Evolutionary conservation across 345 rosid genomes (phyloP), one percentile per base, ranked within the genome.

Genomic region (Barbarea vulgaris): DNA sequence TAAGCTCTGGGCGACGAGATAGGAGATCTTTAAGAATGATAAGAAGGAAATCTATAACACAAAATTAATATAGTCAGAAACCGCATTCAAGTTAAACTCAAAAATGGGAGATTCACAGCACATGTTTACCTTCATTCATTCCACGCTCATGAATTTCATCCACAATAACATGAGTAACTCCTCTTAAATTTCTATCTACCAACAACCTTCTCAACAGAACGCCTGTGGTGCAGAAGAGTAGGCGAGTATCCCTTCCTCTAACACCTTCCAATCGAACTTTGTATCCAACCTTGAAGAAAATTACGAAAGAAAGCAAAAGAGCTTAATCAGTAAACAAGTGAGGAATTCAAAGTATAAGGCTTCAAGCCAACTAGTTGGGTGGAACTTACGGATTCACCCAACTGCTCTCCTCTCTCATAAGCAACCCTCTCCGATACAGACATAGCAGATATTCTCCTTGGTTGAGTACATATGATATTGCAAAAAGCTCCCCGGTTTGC

Each of bases 81-180:
- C 42, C 58, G 41, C 39, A 75, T 47, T 78, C 64, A 70, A 66
- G 15, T 19, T 52, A 73, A 68, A 54, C 71, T 64, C 37, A 67
- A 50, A 76, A 70, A 4, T 21, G 52, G 60, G 70, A 73, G 58
- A 57, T 59, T 13, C 65, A 24, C 27, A 61, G 68, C 66, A 64
- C 12, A 70, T 74, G 19, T 74, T 75, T 87, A 89, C 98, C 98
- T 80, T 91, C 98, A 78, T 88, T 89, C 94, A 93, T 91, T 83
- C 96, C 98, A 73, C 97, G 98, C 74, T 93, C 98, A 69, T 93
- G 98, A 77, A 93, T 91, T 86, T 93, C 98, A 80, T 93, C 98
- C 72, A 93, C 94, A 42, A 93, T 84, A 53, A 93, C 94, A 82
- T 93, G 91, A 75, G 90, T 91, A 76, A 91, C 84, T 53, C 97